Base-by-base conservation (phyloP, 2,329 filamentous ascomycete species). In the Fusarium chlamydosporum region DNA sequence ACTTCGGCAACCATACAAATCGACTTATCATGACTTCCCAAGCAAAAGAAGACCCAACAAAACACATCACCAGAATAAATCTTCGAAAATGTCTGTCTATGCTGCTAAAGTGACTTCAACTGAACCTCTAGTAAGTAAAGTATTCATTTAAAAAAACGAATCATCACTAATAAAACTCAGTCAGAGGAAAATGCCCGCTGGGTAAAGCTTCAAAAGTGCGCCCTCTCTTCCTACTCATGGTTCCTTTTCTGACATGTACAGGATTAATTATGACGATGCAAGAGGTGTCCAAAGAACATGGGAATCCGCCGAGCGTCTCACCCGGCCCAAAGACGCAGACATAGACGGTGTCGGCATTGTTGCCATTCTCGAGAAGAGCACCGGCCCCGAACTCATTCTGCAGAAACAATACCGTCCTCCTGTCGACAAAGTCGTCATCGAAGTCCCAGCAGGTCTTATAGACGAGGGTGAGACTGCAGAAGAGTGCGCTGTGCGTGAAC, bases 301-400 rank as follows among this genome's bases (percentile, higher is more conserved):
- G 91, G 91, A 94, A 75, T 91, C 89, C 1, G 89, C 89, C 16
- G 89, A 92, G 77, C 87, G 91, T n/a, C 84, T 84, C 31, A 93
- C 91, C 0, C 86, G 91, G 5, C 89, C 90, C 13, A 80, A 82
- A 56, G 82, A 79, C 67, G 83, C 83, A 59, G 86, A 87, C 34
- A 89, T 93, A 54, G 91, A 94, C 72, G 91, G 89, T 53, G 90
- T 93, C 15, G 90, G 90, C 62, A 92, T 94, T 59, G 83, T 92
- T 16, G 91, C 90, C 41, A 86, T 93, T 67, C 81, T 94, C 15
- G 81, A 88, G 66, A 85, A 84, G 68, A 76, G 83, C 10, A 79
- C 79, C 1, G 85, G 85, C 79, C 72, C 82, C 73, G 82, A 88
- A 72, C 83, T 90, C 43, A 77, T 91, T 20, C 82, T 91, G 2